These are phyloP conservation scores for Nicotiana paniculata DNA, from an alignment of 257 asterid species.

Conservation along the genomic window DNA sequence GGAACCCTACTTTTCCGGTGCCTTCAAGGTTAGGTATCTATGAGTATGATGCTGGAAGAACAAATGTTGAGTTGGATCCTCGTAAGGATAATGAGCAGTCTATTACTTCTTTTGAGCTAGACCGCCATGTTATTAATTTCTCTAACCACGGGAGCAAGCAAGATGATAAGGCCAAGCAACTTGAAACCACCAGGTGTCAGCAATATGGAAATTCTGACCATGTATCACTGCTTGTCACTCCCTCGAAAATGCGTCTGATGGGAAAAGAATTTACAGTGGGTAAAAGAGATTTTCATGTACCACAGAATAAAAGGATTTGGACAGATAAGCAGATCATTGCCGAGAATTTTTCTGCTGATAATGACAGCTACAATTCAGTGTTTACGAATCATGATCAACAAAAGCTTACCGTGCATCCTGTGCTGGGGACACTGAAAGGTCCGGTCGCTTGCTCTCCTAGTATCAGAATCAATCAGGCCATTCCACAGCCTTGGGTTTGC, in stretches of 20 bases:
- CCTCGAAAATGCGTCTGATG: slow-evolving; percentile 70
- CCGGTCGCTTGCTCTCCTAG: slow-evolving; percentile 28
- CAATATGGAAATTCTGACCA: slow-evolving; percentile 17
- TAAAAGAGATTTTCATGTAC: slow-evolving; percentile 28
- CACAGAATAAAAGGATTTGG: slow-evolving; percentile 35
- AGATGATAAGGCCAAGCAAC: slow-evolving; percentile 21
- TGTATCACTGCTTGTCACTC: slow-evolving; percentile 21
- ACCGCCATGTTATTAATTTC: slow-evolving; percentile 5
- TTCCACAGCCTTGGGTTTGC: slow-evolving; percentile 14
- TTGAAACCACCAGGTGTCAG: slow-evolving; percentile 26
- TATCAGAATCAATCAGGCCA: slow-evolving; percentile 19
- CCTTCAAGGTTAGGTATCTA: slow-evolving; percentile 35
- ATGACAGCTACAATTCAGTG: slow-evolving; percentile 2
- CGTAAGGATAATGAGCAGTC: slow-evolving; percentile 17
- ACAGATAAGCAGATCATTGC: slow-evolving; percentile 34
- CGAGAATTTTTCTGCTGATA: slow-evolving; percentile 22
- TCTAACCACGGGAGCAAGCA: slow-evolving; percentile 21
- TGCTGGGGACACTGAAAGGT: slow-evolving; percentile 32
- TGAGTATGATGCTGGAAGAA: slow-evolving; percentile 23
- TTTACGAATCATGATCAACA: slow-evolving; percentile 23
- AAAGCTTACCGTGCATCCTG: slow-evolving; percentile 18
- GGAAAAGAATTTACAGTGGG: slow-evolving; percentile 59
- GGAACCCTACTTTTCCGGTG: slow-evolving; percentile 20
- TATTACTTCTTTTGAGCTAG: slow-evolving; percentile 16
- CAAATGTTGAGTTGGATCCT: slow-evolving; percentile 14